phyloP scores from a whole-genome alignment of 2,329 filamentous ascomycete species.

The Colletotrichum shisoi region DNA sequence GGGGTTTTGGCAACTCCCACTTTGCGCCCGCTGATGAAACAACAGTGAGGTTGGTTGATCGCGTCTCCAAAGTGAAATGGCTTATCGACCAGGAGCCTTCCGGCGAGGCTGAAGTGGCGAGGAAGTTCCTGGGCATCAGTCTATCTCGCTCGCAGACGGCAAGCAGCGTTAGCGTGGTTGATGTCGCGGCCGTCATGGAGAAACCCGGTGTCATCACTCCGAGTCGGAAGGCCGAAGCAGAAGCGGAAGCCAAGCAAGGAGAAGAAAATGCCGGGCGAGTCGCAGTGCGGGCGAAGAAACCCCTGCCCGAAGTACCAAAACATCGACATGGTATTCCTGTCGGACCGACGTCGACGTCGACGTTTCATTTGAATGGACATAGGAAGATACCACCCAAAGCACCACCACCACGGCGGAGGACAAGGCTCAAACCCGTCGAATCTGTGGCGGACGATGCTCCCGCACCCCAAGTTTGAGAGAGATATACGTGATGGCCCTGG shows the following conservation, averaged over 20 bases:
- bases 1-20: slow-evolving; percentile 71
- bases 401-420: slow-evolving; percentile 57
- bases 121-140: slow-evolving; percentile 74
- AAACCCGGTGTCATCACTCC: slow-evolving; percentile 84
- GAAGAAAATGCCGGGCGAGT: slow-evolving; percentile 39
- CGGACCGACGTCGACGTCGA: slow-evolving; percentile 48
- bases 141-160: slow-evolving; percentile 70
- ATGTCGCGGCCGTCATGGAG: slow-evolving; percentile 81
- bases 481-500: background rate
- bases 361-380: slow-evolving; percentile 44
- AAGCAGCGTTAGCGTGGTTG: slow-evolving; percentile 77
- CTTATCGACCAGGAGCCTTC: slow-evolving; percentile 57
- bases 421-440: slow-evolving; percentile 49
- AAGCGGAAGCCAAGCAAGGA: slow-evolving; percentile 43
- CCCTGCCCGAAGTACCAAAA: slow-evolving; percentile 63
- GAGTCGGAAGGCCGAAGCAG: slow-evolving; percentile 62
- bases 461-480: slow-evolving; percentile 3
- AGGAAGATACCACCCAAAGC: slow-evolving; percentile 58
- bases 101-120: slow-evolving; percentile 59
- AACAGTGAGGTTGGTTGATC: slow-evolving; percentile 76
- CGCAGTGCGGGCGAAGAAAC: slow-evolving; percentile 53
- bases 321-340: slow-evolving; percentile 63
- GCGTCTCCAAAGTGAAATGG: slow-evolving; percentile 78
- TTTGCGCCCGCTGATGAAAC: slow-evolving; percentile 85
- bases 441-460: slow-evolving; percentile 14